Base-by-base conservation (phyloP, 192 early-diverging fungal genomes). In the Spizellomyces punctatus region DNA sequence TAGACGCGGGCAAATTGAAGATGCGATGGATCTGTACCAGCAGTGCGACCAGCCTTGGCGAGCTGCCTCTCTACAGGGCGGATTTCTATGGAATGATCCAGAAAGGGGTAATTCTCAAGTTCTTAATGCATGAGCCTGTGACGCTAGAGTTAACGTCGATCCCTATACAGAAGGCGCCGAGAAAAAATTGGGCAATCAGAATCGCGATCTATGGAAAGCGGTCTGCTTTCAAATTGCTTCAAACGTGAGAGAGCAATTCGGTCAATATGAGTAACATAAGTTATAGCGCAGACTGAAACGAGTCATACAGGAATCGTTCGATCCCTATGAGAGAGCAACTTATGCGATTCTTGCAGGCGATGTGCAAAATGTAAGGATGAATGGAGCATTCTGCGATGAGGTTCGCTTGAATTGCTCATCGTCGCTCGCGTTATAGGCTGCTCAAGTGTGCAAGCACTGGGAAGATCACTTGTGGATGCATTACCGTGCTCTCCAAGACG, bases 391-490 rank as follows among this genome's bases (percentile, higher is more conserved):
- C 19, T 14, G 21, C 2, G 12, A 14, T 73, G n/a, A 14, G 48
- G 0, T 42, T 57, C 5, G 41, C 10, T 8, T 46, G 27, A 46
- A 77, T 19, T 76, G 14, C 19, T 10, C 27, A 36, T 36, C 27
- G 27, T 36, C 27, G 27, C 27, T 36, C 3, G 27, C 27, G 6
- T 54, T 54, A 10, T 14, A 91, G 87, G 85, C 84, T 16, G 43
- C 89, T 12, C 80, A 87, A 41, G 93, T 91, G 5, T 94, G 94
- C 71, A 82, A 83, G 45, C 83, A 79, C 9, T 96, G 95, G 95
- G 94, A 95, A 76, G 95, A 96, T 75, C 74, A 88, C 67, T 66
- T 95, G 16, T 96, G 95, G 95, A 88, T 83, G 1, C 87, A 91
- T 46, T 93, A 91, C 58, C 90, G 87, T 72, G 81, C 89, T 0